Evolutionary conservation across 2,329 filamentous ascomycete species (phyloP).

Genomic region (Monilinia polystroma): DNA sequence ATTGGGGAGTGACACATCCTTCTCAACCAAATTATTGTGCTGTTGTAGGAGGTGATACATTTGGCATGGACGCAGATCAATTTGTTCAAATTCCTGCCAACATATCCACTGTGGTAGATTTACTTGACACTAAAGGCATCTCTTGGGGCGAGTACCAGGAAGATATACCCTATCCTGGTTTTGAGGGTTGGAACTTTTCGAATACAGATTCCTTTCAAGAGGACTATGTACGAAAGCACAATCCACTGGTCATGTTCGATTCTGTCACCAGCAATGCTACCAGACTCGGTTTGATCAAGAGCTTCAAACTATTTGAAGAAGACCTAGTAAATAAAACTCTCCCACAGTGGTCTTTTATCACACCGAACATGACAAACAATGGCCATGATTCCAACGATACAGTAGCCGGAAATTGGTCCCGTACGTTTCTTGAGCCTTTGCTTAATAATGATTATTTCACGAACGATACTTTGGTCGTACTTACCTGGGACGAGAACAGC

Average conservation of each 20-base stretch:
- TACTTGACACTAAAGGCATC: constrained; percentile 49
- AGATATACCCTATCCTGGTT: constrained; percentile 52
- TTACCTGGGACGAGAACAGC: constrained; percentile 58
- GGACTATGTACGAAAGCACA: constrained; percentile 66
- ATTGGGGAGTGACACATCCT: constrained; percentile 56
- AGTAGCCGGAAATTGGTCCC: constrained; percentile 50
- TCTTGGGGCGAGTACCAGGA: constrained; percentile 56
- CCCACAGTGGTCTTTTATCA: constrained; percentile 64
- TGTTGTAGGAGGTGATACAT: constrained; percentile 56
- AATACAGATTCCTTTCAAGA: constrained; percentile 56
- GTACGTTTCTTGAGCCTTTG: constrained; percentile 52
- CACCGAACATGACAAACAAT: constrained; percentile 62
- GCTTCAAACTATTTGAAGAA: constrained; percentile 58
- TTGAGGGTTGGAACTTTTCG: constrained; percentile 48
- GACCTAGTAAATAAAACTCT: constrained; percentile 56
- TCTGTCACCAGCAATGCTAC: constrained; percentile 50
- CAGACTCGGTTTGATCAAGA: constrained; percentile 60
- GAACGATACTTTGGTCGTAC: constrained; percentile 52
- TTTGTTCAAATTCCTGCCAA: constrained; percentile 47
- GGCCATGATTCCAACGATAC: constrained; percentile 58
- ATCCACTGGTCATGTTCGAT: constrained; percentile 52
- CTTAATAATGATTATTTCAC: constrained; percentile 51
- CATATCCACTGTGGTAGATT: constrained; percentile 49
- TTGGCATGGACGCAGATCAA: constrained; percentile 55
- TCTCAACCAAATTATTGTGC: constrained; percentile 63